Percentiles rank a stretch among this genome's conserved stretches.
Evolutionary conservation across 495 filamentous ascomycete genomes (phyloP).

Genomic region (Tuber borchii): DNA sequence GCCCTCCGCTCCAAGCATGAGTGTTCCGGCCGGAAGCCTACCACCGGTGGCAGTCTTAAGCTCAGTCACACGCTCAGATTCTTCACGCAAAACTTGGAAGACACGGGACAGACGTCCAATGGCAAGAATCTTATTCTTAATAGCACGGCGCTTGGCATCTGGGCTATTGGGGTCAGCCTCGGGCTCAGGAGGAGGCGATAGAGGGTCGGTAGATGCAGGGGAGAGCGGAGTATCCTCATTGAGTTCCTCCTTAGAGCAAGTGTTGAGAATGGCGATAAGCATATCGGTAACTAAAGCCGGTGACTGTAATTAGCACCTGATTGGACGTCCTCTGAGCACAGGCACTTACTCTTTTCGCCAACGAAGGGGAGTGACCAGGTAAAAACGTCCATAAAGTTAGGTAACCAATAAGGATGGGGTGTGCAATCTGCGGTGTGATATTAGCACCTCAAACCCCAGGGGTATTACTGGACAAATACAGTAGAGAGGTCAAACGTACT

Average conservation of each 20-base stretch:
- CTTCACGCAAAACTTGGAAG: conserved; percentile 96
- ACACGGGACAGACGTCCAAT: conserved; percentile 95
- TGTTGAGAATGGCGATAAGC: conserved; percentile 97
- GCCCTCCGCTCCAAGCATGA: conserved; percentile 96
- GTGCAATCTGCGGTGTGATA: conserved; percentile 62
- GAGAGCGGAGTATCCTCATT: conserved; percentile 66
- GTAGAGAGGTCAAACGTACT: conserved; percentile 45
- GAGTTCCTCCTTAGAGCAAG: conserved; percentile 94
- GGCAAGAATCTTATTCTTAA: conserved; percentile 99
- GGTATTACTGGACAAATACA: conserved; percentile 1
- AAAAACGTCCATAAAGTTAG: conserved; percentile 99
- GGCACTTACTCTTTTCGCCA: conserved; percentile 65
- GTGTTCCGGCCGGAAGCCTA: conserved; percentile 84
- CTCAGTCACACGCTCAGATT: conserved; percentile 93
- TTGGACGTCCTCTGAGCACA: background rate
- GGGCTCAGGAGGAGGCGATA: conserved; percentile 56
- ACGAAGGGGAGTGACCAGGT: conserved; percentile 99
- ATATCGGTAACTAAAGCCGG: conserved; percentile 68
- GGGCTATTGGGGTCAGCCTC: conserved; percentile 69
- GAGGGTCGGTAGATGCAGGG: conserved; percentile 55
- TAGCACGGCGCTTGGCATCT: conserved; percentile 82
- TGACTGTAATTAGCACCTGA: conserved; percentile 4
- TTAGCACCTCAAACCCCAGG: conserved; percentile 2
- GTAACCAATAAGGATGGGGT: conserved; percentile 97
- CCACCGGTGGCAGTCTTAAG: conserved; percentile 95